A percentile compares a stretch with the other conserved stretches of the same genome.
phyloP scores from a whole-genome alignment of 2,329 filamentous ascomycete species.

The Penicillium sp. region DNA sequence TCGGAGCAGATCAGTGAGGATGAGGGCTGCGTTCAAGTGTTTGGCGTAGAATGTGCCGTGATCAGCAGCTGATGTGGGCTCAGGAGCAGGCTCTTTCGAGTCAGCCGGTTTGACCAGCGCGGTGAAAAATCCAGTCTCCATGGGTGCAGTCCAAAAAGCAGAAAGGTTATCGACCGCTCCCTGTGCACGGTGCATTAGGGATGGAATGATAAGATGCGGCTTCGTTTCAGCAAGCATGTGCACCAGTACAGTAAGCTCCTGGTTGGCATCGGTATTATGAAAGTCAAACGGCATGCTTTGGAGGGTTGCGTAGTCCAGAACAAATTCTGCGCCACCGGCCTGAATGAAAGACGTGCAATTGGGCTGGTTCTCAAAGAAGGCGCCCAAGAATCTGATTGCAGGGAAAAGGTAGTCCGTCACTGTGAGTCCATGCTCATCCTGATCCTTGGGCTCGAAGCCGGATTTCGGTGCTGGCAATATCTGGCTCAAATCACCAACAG shows the following conservation, averaged over 20 bases:
- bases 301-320: slow-evolving; percentile 77
- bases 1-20: slow-evolving; percentile 67
- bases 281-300: slow-evolving; percentile 73
- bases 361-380: slow-evolving; percentile 68
- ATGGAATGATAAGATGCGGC: slow-evolving; percentile 73
- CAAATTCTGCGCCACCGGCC: slow-evolving; percentile 70
- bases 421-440: slow-evolving; percentile 47
- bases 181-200: slow-evolving; percentile 69
- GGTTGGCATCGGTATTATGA: slow-evolving; percentile 60
- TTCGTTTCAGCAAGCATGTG: slow-evolving; percentile 73
- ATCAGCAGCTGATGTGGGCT: slow-evolving; percentile 38
- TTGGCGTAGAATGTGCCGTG: slow-evolving; percentile 74
- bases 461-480: slow-evolving; percentile 23
- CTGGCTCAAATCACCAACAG: slow-evolving; percentile 26
- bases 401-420: slow-evolving; percentile 68
- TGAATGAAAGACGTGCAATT: slow-evolving; percentile 71
- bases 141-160: slow-evolving; percentile 55
- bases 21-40: slow-evolving; percentile 69
- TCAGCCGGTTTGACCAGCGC: slow-evolving; percentile 48
- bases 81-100: slow-evolving; percentile 15
- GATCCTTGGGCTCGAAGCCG: slow-evolving; percentile 44
- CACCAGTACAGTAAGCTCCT: slow-evolving; percentile 67
- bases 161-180: slow-evolving; percentile 61
- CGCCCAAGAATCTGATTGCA: slow-evolving; percentile 67
- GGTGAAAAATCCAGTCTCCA: slow-evolving; percentile 60